These are phyloP conservation scores for Teratosphaeria pseudoeucalypti DNA, from an alignment of 2,329 filamentous ascomycete genomes.

Conservation along the genomic window DNA sequence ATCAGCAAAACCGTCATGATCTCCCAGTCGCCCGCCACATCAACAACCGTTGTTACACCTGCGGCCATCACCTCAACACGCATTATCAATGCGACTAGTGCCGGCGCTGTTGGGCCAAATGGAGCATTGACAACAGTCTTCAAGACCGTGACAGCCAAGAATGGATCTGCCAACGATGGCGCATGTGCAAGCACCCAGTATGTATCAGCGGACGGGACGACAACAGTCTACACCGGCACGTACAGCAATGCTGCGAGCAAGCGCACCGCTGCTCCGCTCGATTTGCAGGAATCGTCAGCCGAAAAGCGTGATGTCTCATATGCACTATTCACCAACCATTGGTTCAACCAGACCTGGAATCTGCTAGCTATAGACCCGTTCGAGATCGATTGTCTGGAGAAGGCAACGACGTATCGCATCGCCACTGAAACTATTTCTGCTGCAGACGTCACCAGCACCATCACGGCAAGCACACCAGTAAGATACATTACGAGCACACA, in stretches of 20 bases:
- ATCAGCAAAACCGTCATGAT: slow-evolving; percentile 1
- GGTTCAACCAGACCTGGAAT: slow-evolving; percentile 2
- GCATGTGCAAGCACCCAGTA: not conserved
- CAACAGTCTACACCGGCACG: slow-evolving; percentile 16
- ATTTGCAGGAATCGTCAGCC: slow-evolving; percentile 6
- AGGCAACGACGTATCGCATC: slow-evolving; percentile 14
- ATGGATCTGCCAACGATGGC: not conserved
- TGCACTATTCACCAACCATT: slow-evolving; percentile 8
- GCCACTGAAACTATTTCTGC: slow-evolving; percentile 8
- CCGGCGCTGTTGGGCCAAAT: not conserved
- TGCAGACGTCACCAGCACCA: slow-evolving; percentile 11
- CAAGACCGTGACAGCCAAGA: not conserved
- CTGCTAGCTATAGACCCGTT: slow-evolving; percentile 8
- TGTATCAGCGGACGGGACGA: slow-evolving; percentile 6
- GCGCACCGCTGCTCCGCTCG: slow-evolving; percentile 12
- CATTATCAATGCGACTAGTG: not conserved
- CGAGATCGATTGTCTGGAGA: slow-evolving; percentile 15
- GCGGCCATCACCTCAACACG: not conserved
- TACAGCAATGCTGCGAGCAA: slow-evolving; percentile 14
- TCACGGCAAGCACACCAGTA: slow-evolving; percentile 13
- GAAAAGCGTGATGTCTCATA: not conserved
- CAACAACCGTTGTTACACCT: not conserved
- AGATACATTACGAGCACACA: slow-evolving; percentile 10
- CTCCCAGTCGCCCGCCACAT: not conserved
- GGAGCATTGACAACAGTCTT: not conserved